phyloP scores from a whole-genome alignment of 331 rosid genomes.

The Quercus lobata region DNA sequence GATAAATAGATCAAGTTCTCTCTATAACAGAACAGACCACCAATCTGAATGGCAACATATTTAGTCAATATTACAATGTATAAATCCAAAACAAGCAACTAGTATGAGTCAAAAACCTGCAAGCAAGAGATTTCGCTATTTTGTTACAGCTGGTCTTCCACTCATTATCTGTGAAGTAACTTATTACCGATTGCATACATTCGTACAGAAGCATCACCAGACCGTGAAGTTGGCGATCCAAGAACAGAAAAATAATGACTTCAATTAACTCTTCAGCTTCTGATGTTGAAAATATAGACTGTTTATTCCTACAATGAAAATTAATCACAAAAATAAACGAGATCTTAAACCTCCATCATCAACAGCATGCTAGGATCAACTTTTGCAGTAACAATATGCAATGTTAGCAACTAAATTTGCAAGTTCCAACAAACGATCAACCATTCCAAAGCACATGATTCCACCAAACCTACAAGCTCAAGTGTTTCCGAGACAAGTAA shows the following conservation, averaged over 20 bases:
- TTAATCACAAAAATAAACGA: conserved; percentile 10
- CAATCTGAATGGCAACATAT: neutral
- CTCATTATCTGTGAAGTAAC: conserved; percentile 75
- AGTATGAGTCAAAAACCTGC: conserved; percentile 51
- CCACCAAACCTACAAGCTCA: neutral
- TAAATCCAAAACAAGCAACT: conserved; percentile 4
- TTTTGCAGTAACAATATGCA: neutral
- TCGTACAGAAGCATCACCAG: conserved; percentile 52
- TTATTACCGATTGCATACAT: conserved; percentile 59
- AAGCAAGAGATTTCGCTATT: conserved; percentile 74
- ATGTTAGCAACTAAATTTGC: neutral
- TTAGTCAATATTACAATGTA: neutral
- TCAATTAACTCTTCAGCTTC: conserved; percentile 87
- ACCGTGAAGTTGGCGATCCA: conserved; percentile 82
- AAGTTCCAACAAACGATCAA: conserved; percentile 9
- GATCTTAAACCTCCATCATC: conserved; percentile 2
- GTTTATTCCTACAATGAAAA: conserved; percentile 51
- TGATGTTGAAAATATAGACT: conserved; percentile 45
- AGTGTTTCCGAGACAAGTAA: neutral
- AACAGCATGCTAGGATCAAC: neutral
- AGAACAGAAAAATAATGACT: conserved; percentile 61
- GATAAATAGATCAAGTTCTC: neutral
- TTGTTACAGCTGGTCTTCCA: conserved; percentile 71
- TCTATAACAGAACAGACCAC: neutral
- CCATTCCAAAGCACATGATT: neutral